Conservation (phyloP, 148 eudicot genomes). For the Rhododendron molle region DNA sequence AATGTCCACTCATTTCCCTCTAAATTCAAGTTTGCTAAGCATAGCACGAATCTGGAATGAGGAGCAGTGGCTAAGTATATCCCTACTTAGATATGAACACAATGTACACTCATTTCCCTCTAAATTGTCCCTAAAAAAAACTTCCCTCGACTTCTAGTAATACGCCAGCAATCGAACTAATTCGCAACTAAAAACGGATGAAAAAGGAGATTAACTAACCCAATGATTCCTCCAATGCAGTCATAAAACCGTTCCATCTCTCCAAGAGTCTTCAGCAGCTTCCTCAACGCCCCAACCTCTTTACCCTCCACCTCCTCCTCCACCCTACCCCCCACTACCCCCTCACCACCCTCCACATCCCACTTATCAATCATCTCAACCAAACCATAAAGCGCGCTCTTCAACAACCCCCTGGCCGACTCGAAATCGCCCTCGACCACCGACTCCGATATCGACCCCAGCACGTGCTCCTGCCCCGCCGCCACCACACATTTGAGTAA, state of each 20-base stretch:
- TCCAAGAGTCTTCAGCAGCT: slow-evolving; percentile 49
- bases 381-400: slow-evolving; percentile 61
- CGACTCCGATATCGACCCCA: slow-evolving; percentile 22
- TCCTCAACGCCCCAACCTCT: slow-evolving; percentile 42
- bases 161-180: neutral
- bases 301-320: slow-evolving; percentile 30
- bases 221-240: slow-evolving; percentile 94
- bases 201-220: slow-evolving; percentile 37
- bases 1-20: neutral
- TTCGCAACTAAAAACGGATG: neutral
- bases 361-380: slow-evolving; percentile 76
- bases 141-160: neutral
- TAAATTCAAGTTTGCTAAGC: neutral
- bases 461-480: slow-evolving; percentile 71
- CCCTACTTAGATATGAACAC: neutral
- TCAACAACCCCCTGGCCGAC: slow-evolving; percentile 44
- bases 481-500: slow-evolving; percentile 84
- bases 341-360: slow-evolving; percentile 41
- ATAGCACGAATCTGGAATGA: neutral
- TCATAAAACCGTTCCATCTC: slow-evolving; percentile 78
- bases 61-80: neutral
- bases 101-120: neutral
- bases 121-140: no score
- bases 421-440: slow-evolving; percentile 22
- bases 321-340: slow-evolving; percentile 2